Percentiles rank a stretch among this genome's conserved stretches.
phyloP scores from a whole-genome alignment of 73 alveolate genomes.

The Paramecium octaurelia region DNA sequence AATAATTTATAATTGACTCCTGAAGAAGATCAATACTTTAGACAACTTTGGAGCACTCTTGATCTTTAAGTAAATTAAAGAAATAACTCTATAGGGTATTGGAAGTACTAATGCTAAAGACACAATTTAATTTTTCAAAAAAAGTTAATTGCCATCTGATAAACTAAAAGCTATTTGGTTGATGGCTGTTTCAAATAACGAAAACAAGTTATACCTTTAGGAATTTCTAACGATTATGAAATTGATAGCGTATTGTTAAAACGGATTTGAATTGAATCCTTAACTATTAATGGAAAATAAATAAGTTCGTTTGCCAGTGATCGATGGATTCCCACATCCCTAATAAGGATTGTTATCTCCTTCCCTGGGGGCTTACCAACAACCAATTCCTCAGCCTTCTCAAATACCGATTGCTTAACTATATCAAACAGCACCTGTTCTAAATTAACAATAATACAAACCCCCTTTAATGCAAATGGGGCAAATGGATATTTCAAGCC shows the following conservation, averaged over 20 bases:
- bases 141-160: background rate
- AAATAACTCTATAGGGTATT: background rate
- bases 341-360: background rate
- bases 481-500: background rate
- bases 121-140: background rate
- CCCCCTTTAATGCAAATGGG: background rate
- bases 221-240: background rate
- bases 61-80: background rate
- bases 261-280: background rate
- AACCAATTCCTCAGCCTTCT: background rate
- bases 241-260: background rate
- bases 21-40: background rate
- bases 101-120: background rate
- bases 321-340: slow-evolving; percentile 7
- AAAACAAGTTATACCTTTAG: background rate
- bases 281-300: background rate
- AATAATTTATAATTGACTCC: background rate
- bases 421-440: background rate
- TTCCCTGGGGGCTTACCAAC: background rate
- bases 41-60: background rate
- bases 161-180: slow-evolving; percentile 4
- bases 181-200: background rate
- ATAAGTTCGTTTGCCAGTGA: background rate
- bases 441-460: background rate
- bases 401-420: background rate